Evolutionary conservation across 768 basidiomycete species (phyloP).

Genomic region (Mycena polygramma): DNA sequence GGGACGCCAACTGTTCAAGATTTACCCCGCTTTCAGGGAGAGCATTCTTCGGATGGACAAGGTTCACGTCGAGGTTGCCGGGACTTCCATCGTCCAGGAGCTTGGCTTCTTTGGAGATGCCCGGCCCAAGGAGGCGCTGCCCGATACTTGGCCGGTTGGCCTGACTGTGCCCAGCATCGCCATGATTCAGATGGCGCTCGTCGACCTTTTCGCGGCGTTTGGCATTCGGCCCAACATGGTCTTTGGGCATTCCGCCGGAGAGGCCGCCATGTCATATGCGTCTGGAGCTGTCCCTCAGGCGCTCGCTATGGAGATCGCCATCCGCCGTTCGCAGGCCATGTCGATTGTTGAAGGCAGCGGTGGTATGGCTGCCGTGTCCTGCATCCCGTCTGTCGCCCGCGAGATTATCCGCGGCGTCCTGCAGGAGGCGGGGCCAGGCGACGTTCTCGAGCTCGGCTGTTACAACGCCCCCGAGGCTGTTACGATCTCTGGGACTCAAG

Average conservation of each 20-base stretch:
- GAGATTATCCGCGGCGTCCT: conserved; percentile 41
- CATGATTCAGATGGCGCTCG: conserved; percentile 60
- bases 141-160: conserved; percentile 47
- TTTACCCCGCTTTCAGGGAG: conserved; percentile 52
- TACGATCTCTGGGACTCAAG: conserved; percentile 50
- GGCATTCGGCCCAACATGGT: conserved; percentile 53
- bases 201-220: conserved; percentile 52
- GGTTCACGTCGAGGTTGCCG: conserved; percentile 45
- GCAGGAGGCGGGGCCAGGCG: conserved; percentile 10
- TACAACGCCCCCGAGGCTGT: conserved; percentile 55
- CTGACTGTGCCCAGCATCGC: conserved; percentile 55
- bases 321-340: conserved; percentile 55
- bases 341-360: conserved; percentile 47
- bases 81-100: conserved; percentile 50
- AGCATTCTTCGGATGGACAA: conserved; percentile 55
- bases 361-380: conserved; percentile 61
- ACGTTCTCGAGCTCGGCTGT: conserved; percentile 54
- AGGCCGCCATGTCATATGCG: conserved; percentile 57
- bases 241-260: conserved; percentile 62
- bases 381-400: conserved; percentile 45
- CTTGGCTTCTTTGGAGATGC: not conserved
- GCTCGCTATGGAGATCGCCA: conserved; percentile 57
- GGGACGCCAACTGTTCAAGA: conserved; percentile 53
- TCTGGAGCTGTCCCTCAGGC: conserved; percentile 55
- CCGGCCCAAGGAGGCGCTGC: not conserved